Evolutionary conservation across 306 rosid species (phyloP).

Genomic region (Sicyos baderoa): DNA sequence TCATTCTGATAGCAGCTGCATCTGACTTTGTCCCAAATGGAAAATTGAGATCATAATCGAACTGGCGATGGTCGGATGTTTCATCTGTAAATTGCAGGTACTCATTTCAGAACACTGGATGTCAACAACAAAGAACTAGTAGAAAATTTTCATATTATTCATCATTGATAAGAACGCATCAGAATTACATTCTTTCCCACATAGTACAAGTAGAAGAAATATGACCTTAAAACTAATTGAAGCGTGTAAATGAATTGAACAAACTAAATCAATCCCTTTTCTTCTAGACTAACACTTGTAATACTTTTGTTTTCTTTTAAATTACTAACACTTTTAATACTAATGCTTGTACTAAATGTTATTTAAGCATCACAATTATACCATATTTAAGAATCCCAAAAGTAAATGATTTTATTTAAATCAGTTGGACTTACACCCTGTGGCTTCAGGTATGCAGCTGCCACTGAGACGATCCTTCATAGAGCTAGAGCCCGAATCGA

Average conservation of each 20-base stretch:
- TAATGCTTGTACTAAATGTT: background rate
- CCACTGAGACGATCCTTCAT: background rate
- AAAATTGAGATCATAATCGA: slow-evolving; percentile 14
- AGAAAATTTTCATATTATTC: background rate
- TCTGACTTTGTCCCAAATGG: slow-evolving; percentile 13
- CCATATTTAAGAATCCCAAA: background rate
- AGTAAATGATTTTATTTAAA: background rate
- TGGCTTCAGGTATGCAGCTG: background rate
- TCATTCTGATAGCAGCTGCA: slow-evolving; percentile 12
- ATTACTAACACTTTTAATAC: background rate
- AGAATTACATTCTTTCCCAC: background rate
- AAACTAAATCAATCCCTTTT: slow-evolving; percentile 1
- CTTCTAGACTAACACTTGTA: background rate
- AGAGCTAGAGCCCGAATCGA: slow-evolving; percentile 12
- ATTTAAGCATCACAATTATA: background rate
- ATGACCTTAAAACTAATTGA: background rate
- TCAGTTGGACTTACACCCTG: slow-evolving; percentile 15
- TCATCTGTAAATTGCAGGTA: slow-evolving; percentile 6
- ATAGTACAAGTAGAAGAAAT: background rate
- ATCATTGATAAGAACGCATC: background rate
- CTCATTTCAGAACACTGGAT: slow-evolving; percentile 7
- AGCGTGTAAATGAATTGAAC: background rate
- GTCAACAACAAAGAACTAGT: background rate
- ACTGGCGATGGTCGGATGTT: slow-evolving; percentile 1
- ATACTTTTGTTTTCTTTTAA: background rate